Percentiles rank a stretch among this genome's conserved stretches.
These are phyloP conservation scores for Prunus mira DNA, from an alignment of 306 rosid genomes.

Conservation along the genomic window DNA sequence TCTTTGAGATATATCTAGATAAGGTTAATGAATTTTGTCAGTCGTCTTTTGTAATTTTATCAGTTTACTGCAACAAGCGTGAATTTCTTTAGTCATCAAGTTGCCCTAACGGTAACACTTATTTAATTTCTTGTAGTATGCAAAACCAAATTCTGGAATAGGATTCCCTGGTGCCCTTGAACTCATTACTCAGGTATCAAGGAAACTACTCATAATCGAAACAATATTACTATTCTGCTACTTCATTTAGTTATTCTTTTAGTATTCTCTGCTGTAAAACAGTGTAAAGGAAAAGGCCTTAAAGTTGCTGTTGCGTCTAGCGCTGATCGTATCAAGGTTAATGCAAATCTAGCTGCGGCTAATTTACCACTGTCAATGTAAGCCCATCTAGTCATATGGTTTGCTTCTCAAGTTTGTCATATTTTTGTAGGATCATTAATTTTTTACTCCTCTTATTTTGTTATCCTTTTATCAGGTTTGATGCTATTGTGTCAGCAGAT, in stretches of 20 bases:
- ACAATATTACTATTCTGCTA: constrained; percentile 23
- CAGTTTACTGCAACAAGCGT: not conserved
- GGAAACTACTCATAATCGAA: not conserved
- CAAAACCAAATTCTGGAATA: constrained; percentile 91
- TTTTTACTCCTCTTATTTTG: constrained; percentile 3
- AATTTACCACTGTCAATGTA: constrained; percentile 83
- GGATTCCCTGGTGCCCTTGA: constrained; percentile 97
- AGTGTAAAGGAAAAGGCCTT: constrained; percentile 91
- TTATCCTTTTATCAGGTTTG: constrained; percentile 67
- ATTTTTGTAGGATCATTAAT: not conserved
- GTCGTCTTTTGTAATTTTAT: not conserved
- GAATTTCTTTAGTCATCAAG: not conserved
- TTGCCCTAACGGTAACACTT: constrained; percentile 13
- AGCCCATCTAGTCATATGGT: constrained; percentile 21
- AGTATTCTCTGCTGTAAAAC: constrained; percentile 20
- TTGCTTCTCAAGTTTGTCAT: constrained; percentile 9
- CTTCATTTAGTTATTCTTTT: constrained; percentile 25
- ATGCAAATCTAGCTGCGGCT: constrained; percentile 92
- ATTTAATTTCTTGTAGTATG: constrained; percentile 59
- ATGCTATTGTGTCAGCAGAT: constrained; percentile 92
- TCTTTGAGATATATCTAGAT: constrained; percentile 84
- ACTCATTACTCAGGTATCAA: constrained; percentile 74
- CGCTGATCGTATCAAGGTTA: constrained; percentile 96
- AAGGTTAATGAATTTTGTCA: constrained; percentile 44
- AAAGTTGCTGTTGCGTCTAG: constrained; percentile 99